Evolutionary conservation across 305 asterid species (phyloP).

Genomic region (Fraxinus velutina): DNA sequence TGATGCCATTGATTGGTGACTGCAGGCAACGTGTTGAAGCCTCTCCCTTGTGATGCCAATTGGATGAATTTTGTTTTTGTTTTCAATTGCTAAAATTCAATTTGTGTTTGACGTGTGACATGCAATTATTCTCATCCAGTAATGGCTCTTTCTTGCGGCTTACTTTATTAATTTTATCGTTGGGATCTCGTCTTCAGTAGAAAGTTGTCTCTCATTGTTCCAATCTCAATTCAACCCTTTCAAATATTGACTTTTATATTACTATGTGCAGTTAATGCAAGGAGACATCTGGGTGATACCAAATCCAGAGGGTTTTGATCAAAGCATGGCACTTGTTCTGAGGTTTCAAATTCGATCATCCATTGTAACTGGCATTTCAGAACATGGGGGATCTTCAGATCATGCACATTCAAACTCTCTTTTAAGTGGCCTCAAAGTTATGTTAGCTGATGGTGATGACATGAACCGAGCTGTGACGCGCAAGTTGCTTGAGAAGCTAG

Average conservation of each 20-base stretch:
- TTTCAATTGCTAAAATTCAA: conserved; percentile 8
- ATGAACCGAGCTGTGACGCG: conserved; percentile 70
- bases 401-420: conserved; percentile 47
- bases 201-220: conserved; percentile 6
- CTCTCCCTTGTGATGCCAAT: not conserved
- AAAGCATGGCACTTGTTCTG: conserved; percentile 73
- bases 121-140: not conserved
- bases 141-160: not conserved
- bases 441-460: conserved; percentile 73
- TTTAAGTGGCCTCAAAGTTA: conserved; percentile 64
- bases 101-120: not conserved
- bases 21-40: not conserved
- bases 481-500: conserved; percentile 78
- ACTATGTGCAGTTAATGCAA: conserved; percentile 76
- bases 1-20: not conserved
- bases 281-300: conserved; percentile 76
- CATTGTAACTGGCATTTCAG: conserved; percentile 39
- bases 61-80: not conserved
- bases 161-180: not conserved
- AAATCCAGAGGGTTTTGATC: conserved; percentile 60
- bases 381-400: conserved; percentile 51
- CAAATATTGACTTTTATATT: not conserved
- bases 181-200: not conserved
- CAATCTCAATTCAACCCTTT: not conserved
- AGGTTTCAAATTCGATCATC: conserved; percentile 64